Evolutionary conservation across 495 filamentous ascomycete genomes (phyloP).

Genomic region (Aspergillus olivimuriae): DNA sequence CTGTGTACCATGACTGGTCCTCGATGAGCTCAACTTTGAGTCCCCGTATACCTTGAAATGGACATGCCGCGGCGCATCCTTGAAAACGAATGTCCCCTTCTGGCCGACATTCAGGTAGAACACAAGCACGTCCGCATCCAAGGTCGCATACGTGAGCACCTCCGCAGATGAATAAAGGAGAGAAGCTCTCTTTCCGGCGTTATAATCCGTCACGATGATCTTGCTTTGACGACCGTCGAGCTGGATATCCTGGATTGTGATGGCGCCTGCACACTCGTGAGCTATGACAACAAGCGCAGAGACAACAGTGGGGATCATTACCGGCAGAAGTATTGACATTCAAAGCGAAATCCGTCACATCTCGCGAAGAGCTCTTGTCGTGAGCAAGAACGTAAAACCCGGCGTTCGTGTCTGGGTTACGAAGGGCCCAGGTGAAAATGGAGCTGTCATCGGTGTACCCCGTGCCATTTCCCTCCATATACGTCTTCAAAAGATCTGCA

Average conservation of each 20-base stretch:
- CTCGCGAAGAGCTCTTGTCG: slow-evolving; percentile 44
- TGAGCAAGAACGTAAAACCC: slow-evolving; percentile 61
- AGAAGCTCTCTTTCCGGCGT: slow-evolving; percentile 42
- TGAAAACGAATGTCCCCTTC: slow-evolving; percentile 50
- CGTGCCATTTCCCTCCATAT: slow-evolving; percentile 53
- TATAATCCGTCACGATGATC: slow-evolving; percentile 65
- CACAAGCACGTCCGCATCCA: slow-evolving; percentile 42
- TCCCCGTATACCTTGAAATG: slow-evolving; percentile 41
- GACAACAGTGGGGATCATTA: slow-evolving; percentile 1
- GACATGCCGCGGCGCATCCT: slow-evolving; percentile 29
- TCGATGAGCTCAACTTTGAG: slow-evolving; percentile 29
- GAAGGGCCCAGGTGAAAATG: slow-evolving; percentile 47
- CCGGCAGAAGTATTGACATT: slow-evolving; percentile 53
- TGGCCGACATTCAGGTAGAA: slow-evolving; percentile 60
- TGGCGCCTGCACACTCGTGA: slow-evolving; percentile 16
- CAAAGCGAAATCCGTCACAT: slow-evolving; percentile 50
- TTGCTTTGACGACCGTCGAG: slow-evolving; percentile 67
- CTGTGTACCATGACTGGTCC: slow-evolving; percentile 42
- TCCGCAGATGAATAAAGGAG: slow-evolving; percentile 68
- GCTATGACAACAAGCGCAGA: no score
- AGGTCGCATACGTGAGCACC: slow-evolving; percentile 52
- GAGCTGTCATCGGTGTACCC: slow-evolving; percentile 36
- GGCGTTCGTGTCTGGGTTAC: slow-evolving; percentile 48
- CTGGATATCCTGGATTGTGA: slow-evolving; percentile 56
- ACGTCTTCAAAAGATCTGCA: slow-evolving; percentile 43